A percentile compares a stretch with the other conserved stretches of the same genome.
Evolutionary conservation across 345 rosid genomes (phyloP).

Genomic region (Carallia brachiata): DNA sequence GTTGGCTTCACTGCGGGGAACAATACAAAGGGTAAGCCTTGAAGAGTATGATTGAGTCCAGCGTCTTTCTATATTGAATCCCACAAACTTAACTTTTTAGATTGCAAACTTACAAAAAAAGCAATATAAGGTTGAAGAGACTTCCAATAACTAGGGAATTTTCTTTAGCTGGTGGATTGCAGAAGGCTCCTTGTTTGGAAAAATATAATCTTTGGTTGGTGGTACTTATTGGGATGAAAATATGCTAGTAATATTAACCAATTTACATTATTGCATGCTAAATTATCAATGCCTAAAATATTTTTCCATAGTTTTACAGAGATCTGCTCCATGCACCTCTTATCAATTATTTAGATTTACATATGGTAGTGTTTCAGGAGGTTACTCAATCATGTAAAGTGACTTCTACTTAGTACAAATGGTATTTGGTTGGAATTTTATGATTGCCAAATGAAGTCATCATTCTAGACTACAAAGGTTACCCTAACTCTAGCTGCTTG

Average conservation of each 20-base stretch:
- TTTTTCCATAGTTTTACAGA: slow-evolving; percentile 10
- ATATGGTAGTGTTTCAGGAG: neutral
- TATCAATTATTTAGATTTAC: neutral
- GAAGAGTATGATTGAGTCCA: neutral
- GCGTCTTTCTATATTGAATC: neutral
- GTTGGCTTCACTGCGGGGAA: slow-evolving; percentile 91
- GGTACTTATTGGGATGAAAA: neutral
- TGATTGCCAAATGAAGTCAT: slow-evolving; percentile 1
- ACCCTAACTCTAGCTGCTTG: slow-evolving; percentile 13
- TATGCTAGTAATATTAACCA: neutral
- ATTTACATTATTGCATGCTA: neutral
- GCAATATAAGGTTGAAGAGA: neutral
- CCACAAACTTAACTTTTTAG: neutral
- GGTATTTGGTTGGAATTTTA: slow-evolving; percentile 1
- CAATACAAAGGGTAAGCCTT: slow-evolving; percentile 71
- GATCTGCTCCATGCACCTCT: slow-evolving; percentile 2
- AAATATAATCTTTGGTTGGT: neutral
- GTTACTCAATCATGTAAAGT: neutral
- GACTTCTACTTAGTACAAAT: neutral
- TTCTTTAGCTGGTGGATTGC: neutral
- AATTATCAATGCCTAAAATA: neutral
- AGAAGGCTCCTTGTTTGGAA: neutral
- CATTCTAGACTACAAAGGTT: slow-evolving; percentile 8
- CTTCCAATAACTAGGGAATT: neutral
- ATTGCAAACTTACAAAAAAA: neutral